phyloP scores from a whole-genome alignment of 2,329 filamentous ascomycete genomes.

The Cytospora paraplurivora region DNA sequence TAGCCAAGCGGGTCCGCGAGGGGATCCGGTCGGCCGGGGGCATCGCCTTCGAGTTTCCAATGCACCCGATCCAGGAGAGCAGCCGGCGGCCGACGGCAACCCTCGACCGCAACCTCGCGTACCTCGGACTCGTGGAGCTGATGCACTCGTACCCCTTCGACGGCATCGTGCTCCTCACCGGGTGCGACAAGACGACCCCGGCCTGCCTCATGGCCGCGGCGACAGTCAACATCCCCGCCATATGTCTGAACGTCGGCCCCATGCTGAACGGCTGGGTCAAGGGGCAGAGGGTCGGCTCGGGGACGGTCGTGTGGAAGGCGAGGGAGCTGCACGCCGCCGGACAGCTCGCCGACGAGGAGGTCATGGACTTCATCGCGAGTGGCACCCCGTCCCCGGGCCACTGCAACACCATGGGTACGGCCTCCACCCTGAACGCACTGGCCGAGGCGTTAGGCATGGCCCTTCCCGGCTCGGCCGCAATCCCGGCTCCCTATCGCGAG shows the following conservation, averaged over 20 bases:
- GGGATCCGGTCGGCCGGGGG: constrained; percentile 52
- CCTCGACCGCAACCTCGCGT: constrained; percentile 52
- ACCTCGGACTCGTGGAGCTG: constrained; percentile 51
- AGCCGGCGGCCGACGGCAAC: constrained; percentile 49
- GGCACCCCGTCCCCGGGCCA: constrained; percentile 50
- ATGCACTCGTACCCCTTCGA: constrained; percentile 52
- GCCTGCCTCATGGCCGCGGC: constrained; percentile 54
- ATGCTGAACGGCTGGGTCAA: constrained; percentile 53
- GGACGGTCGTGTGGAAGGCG: constrained; percentile 51
- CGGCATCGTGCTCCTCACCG: constrained; percentile 53
- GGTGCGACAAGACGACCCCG: constrained; percentile 56
- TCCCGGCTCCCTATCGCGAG: constrained; percentile 53
- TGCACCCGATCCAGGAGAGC: constrained; percentile 54
- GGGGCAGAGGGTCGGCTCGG: constrained; percentile 46
- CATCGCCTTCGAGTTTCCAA: constrained; percentile 54
- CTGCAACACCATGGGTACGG: constrained; percentile 58
- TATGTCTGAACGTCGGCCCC: constrained; percentile 54
- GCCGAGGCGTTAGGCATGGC: constrained; percentile 56
- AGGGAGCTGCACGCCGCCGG: constrained; percentile 50
- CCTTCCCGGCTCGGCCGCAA: constrained; percentile 52
- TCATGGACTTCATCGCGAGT: constrained; percentile 47
- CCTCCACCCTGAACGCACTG: constrained; percentile 55
- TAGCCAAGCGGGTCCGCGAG: constrained; percentile 52
- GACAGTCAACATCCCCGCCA: constrained; percentile 53
- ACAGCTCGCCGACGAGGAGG: constrained; percentile 46